These are phyloP conservation scores for Globisporangium spiculum DNA, from an alignment of 352 stramenopile genomes.

Conservation along the genomic window DNA sequence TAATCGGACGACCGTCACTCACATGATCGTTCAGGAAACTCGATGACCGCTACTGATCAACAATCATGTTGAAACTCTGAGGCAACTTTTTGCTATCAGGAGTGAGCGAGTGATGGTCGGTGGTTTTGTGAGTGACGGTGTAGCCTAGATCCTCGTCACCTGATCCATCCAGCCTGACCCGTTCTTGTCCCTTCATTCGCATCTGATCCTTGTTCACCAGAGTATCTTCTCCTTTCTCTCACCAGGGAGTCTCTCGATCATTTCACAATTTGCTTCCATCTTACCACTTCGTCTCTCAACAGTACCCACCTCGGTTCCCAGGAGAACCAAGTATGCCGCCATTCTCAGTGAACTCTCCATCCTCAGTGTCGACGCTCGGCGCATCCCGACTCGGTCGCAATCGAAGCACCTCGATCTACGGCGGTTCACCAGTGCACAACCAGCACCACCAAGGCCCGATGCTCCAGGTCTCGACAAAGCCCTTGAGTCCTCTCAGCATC, in stretches of 20 bases:
- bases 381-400: background rate
- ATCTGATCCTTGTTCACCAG: background rate
- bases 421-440: background rate
- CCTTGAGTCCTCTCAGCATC: background rate
- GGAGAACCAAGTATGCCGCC: slow-evolving; percentile 5
- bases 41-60: background rate
- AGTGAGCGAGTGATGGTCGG: background rate
- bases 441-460: slow-evolving; percentile 1
- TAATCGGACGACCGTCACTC: background rate
- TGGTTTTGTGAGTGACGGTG: background rate
- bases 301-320: background rate
- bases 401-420: slow-evolving; percentile 3
- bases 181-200: background rate
- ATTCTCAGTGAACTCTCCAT: slow-evolving; percentile 6
- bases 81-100: background rate
- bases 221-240: background rate
- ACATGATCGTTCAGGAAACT: background rate
- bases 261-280: background rate
- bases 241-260: background rate
- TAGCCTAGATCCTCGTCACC: background rate
- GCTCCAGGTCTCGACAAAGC: slow-evolving; percentile 7
- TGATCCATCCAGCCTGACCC: background rate
- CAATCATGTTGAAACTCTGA: background rate
- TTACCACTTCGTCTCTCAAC: too few species aligned
- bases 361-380: slow-evolving; percentile 6